Evolutionary conservation across 495 filamentous ascomycete genomes (phyloP).

Genomic region (Sabuloglossum arenarium): DNA sequence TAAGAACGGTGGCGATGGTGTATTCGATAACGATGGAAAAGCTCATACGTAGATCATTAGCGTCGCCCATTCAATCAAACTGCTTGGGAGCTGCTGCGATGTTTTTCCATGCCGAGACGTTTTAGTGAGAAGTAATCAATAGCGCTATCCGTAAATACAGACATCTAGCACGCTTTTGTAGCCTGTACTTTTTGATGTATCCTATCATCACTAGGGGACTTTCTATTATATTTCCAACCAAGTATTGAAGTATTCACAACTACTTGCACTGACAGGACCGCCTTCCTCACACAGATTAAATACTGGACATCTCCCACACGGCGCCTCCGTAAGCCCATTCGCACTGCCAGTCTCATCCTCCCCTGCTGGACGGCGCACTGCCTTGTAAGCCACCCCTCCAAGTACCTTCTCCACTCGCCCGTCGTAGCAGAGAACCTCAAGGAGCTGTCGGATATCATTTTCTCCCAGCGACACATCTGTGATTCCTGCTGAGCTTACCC

Average conservation of each 20-base stretch:
- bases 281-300: slow-evolving; percentile 78
- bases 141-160: not conserved
- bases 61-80: not conserved
- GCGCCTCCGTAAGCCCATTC: slow-evolving; percentile 66
- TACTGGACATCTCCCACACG: slow-evolving; percentile 87
- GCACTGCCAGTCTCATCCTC: slow-evolving; percentile 9
- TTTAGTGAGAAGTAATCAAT: not conserved
- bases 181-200: too few relatives aligned
- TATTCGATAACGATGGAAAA: not conserved
- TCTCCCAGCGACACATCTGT: slow-evolving; percentile 42
- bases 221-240: slow-evolving; percentile 41
- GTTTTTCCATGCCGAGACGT: not conserved
- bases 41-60: not conserved
- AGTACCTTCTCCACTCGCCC: slow-evolving; percentile 43
- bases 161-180: not conserved
- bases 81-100: not conserved
- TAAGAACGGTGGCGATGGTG: not conserved
- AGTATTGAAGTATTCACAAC: slow-evolving; percentile 71
- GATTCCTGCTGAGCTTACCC: slow-evolving; percentile 42
- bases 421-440: slow-evolving; percentile 75
- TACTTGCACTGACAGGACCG: slow-evolving; percentile 70
- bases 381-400: slow-evolving; percentile 25
- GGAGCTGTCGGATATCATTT: slow-evolving; percentile 54
- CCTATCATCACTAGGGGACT: too few relatives aligned
- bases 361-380: slow-evolving; percentile 18